These are phyloP conservation scores for Naganishia onofrii DNA, from an alignment of 768 basidiomycete species.

Conservation along the genomic window DNA sequence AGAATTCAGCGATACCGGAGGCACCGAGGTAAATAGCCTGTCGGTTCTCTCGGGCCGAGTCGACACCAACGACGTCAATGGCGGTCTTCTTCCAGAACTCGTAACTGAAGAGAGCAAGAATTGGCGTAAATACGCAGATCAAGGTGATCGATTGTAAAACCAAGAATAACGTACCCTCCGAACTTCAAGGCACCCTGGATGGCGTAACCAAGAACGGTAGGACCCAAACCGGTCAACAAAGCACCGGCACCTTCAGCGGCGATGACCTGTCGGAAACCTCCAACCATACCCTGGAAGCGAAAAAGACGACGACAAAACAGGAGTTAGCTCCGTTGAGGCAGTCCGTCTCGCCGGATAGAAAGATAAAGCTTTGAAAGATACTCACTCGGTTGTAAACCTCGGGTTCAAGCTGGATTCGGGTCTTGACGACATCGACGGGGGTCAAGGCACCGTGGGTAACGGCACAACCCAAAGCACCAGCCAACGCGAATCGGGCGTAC, in stretches of 20 bases:
- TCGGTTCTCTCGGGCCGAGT: constrained; percentile 68
- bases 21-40: constrained; percentile 88
- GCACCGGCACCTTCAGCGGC: constrained; percentile 81
- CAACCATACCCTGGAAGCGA: constrained; percentile 65
- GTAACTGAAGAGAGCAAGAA: constrained; percentile 55
- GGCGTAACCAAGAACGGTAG: constrained; percentile 88
- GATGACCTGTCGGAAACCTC: constrained; percentile 77
- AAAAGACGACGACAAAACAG: no score
- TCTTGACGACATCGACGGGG: constrained; percentile 88
- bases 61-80: constrained; percentile 77
- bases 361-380: background rate
- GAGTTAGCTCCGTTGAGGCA: background rate
- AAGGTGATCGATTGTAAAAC: background rate
- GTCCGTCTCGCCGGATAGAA: background rate
- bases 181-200: constrained; percentile 98
- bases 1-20: constrained; percentile 90
- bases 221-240: constrained; percentile 92
- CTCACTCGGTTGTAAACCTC: constrained; percentile 53
- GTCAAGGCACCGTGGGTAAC: constrained; percentile 53
- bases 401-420: constrained; percentile 89
- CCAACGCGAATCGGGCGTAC: constrained; percentile 52
- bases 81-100: constrained; percentile 93
- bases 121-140: background rate
- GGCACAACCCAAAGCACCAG: constrained; percentile 52
- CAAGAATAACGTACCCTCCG: constrained; percentile 60